Evolutionary conservation across 1,139 yeast genomes (phyloP).

Genomic region (Yamadazyma aaseri): DNA sequence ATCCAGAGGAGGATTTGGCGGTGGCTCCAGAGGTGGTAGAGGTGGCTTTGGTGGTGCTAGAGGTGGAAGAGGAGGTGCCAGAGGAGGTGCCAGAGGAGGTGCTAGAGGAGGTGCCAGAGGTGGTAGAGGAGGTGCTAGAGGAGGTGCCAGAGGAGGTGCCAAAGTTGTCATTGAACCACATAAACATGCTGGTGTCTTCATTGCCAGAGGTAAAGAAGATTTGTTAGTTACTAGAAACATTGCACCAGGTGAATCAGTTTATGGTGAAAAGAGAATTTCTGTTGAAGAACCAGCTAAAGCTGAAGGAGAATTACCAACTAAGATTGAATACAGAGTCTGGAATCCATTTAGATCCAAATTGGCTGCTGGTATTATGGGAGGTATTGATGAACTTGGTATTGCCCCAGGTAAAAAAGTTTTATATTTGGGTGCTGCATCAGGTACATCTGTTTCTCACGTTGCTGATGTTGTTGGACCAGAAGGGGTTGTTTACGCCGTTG

Average conservation of each 20-base stretch:
- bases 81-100: conserved; percentile 41
- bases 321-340: conserved; percentile 99
- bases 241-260: conserved; percentile 98
- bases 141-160: conserved; percentile 83
- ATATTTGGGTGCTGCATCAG: conserved; percentile 98
- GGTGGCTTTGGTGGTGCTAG: conserved; percentile 30
- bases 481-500: conserved; percentile 98
- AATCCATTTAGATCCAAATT: conserved; percentile 99
- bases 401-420: conserved; percentile 98
- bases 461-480: conserved; percentile 98
- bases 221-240: conserved; percentile 92
- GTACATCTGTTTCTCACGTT: conserved; percentile 98
- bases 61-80: conserved; percentile 38
- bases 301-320: conserved; percentile 87
- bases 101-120: conserved; percentile 58
- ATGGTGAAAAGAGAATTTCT: conserved; percentile 95
- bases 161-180: conserved; percentile 98
- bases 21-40: conserved; percentile 21
- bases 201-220: conserved; percentile 99
- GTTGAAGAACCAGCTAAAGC: conserved; percentile 89
- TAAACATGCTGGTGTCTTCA: conserved; percentile 96
- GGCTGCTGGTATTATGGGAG: conserved; percentile 99
- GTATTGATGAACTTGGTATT: conserved; percentile 95
- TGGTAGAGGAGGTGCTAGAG: conserved; percentile 72
- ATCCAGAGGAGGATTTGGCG: conserved; percentile 23